A percentile compares a stretch with the other conserved stretches of the same genome.
Evolutionary conservation across 163 green algal species (phyloP).

Genomic region (Scenedesmus sp.): DNA sequence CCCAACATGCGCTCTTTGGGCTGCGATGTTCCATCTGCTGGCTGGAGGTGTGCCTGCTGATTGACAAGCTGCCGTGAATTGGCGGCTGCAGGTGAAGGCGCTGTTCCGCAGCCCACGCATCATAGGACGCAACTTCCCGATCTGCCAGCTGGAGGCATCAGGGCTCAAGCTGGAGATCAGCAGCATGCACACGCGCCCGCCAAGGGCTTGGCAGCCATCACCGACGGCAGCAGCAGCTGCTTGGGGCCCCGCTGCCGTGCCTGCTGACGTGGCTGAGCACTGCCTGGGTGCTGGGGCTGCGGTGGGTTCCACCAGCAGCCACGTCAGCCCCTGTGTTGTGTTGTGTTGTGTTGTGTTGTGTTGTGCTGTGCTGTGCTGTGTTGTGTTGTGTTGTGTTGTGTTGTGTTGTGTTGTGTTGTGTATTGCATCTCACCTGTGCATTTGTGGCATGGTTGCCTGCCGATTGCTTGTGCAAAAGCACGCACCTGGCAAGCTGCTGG

Average conservation of each 20-base stretch:
- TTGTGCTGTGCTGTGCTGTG: no score
- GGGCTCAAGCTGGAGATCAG: constrained; percentile 15
- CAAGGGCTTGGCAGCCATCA: neutral
- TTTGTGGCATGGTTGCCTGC: no score
- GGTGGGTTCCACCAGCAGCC: neutral
- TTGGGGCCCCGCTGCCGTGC: constrained; percentile 68
- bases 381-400: no score
- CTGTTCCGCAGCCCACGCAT: constrained; percentile 67
- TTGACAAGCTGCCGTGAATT: neutral
- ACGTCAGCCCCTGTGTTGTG: no score
- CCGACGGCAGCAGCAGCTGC: constrained; percentile 62
- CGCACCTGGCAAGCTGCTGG: no score
- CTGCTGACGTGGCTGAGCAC: constrained; percentile 30
- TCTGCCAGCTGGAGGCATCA: neutral
- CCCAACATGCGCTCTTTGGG: no score
- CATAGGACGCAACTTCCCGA: constrained; percentile 62
- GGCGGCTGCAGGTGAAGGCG: constrained; percentile 60
- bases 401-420: no score
- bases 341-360: no score
- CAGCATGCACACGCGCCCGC: constrained; percentile 48
- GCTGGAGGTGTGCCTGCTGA: neutral
- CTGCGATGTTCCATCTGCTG: no score
- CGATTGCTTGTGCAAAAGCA: no score
- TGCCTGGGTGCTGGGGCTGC: constrained; percentile 1
- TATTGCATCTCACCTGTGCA: no score